Percentiles rank a stretch among this genome's conserved stretches.
Conservation (phyloP, 2,329 filamentous ascomycete genomes). For the Teratosphaeria destructans region DNA sequence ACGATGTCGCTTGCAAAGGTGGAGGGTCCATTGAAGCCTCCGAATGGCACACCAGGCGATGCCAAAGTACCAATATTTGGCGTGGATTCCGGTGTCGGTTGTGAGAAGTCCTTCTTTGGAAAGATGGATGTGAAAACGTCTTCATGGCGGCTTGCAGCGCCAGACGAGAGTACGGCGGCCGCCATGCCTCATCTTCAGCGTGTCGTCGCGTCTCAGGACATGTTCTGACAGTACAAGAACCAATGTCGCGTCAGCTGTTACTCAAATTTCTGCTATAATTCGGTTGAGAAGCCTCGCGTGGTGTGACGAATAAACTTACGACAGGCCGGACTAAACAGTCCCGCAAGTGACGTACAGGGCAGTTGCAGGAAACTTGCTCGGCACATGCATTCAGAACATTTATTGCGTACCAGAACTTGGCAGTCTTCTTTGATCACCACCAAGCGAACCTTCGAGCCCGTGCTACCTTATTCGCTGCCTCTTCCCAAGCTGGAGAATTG, state of each 20-base stretch:
- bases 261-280: neutral
- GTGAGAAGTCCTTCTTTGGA: constrained; percentile 31
- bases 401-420: neutral
- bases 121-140: constrained; percentile 36
- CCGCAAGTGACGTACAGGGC: neutral
- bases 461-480: neutral
- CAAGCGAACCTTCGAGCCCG: neutral
- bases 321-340: neutral
- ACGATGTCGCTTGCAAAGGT: constrained; percentile 22
- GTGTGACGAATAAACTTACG: neutral
- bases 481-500: neutral
- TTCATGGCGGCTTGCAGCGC: constrained; percentile 3
- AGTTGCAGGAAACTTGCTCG: neutral
- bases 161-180: neutral
- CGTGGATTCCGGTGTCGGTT: constrained; percentile 35
- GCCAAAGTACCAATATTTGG: constrained; percentile 29
- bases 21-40: constrained; percentile 26
- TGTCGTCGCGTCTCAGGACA: neutral
- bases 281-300: neutral
- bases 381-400: neutral
- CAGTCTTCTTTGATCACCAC: neutral
- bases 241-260: neutral
- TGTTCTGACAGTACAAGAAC: neutral
- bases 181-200: constrained; percentile 3
- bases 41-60: constrained; percentile 30